Evolutionary conservation across 1,139 yeast species (phyloP).

Genomic region (Wickerhamomyces sp.): DNA sequence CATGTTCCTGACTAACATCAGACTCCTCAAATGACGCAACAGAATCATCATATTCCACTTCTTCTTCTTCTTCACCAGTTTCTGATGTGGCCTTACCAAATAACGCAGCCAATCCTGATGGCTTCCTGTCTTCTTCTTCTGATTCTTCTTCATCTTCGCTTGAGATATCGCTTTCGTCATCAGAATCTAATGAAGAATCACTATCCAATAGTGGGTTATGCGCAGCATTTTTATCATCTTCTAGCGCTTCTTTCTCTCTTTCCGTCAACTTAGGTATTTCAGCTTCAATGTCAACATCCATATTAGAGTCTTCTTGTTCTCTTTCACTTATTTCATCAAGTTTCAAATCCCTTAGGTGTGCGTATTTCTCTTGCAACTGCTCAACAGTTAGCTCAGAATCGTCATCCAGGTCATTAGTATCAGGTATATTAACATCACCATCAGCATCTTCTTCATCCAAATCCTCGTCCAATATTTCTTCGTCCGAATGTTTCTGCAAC

Average conservation of each 20-base stretch:
- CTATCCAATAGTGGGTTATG: conserved; percentile 22
- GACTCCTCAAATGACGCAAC: conserved; percentile 13
- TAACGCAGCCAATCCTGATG: conserved; percentile 24
- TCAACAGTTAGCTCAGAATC: conserved; percentile 58
- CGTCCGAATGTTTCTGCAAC: conserved; percentile 35
- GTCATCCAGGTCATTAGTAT: conserved; percentile 22
- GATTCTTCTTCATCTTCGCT: conserved; percentile 14
- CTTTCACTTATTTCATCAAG: conserved; percentile 23
- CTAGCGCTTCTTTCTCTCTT: conserved; percentile 21
- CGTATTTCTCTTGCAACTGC: conserved; percentile 61
- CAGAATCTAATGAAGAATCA: conserved; percentile 24
- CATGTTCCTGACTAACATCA: conserved; percentile 11
- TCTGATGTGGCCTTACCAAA: conserved; percentile 21
- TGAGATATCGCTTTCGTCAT: conserved; percentile 14
- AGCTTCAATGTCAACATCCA: conserved; percentile 20
- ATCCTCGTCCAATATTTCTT: conserved; percentile 14
- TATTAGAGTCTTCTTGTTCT: conserved; percentile 23
- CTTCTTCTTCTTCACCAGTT: conserved; percentile 19
- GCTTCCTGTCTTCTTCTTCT: conserved; percentile 10
- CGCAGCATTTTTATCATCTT: conserved; percentile 19
- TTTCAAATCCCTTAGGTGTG: conserved; percentile 38
- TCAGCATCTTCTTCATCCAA: conserved; percentile 34
- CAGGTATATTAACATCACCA: conserved; percentile 6
- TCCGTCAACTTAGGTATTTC: conserved; percentile 24
- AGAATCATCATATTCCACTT: conserved; percentile 12